phyloP scores from a whole-genome alignment of 106 monocot species.

The Acorus calamus region DNA sequence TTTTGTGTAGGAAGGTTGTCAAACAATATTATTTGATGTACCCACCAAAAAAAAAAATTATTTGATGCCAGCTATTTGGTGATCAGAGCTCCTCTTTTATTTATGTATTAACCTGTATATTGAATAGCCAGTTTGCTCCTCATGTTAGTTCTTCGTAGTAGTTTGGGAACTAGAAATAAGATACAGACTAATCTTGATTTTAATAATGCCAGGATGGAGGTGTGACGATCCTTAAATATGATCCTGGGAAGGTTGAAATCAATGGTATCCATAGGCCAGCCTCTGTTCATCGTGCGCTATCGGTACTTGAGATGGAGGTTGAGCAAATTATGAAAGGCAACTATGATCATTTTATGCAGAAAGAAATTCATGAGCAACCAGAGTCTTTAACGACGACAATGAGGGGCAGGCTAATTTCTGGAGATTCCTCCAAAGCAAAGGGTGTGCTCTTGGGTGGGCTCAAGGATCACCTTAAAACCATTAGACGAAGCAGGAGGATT shows the following conservation, averaged over 20 bases:
- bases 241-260: constrained; percentile 36
- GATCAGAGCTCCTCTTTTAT: too few species aligned
- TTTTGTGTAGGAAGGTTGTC: too few species aligned
- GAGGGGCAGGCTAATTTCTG: constrained; percentile 66
- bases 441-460: constrained; percentile 77
- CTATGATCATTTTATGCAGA: constrained; percentile 98
- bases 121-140: too few species aligned
- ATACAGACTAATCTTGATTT: not conserved
- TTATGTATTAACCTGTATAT: too few species aligned
- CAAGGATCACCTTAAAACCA: constrained; percentile 81
- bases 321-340: constrained; percentile 99
- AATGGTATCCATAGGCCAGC: constrained; percentile 51
- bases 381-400: constrained; percentile 93
- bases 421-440: constrained; percentile 25
- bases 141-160: too few species aligned
- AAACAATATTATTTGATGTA: too few species aligned
- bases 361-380: constrained; percentile 97
- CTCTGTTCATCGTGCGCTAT: constrained; percentile 88
- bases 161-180: too few species aligned
- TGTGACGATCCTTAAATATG: constrained; percentile 88
- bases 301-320: constrained; percentile 97
- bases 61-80: too few species aligned
- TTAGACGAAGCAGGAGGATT: constrained; percentile 88
- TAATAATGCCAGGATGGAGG: constrained; percentile 61
- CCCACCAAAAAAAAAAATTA: too few species aligned